Conservation (phyloP, 1,284 basidiomycete species). For the Leccinum pachyderme region DNA sequence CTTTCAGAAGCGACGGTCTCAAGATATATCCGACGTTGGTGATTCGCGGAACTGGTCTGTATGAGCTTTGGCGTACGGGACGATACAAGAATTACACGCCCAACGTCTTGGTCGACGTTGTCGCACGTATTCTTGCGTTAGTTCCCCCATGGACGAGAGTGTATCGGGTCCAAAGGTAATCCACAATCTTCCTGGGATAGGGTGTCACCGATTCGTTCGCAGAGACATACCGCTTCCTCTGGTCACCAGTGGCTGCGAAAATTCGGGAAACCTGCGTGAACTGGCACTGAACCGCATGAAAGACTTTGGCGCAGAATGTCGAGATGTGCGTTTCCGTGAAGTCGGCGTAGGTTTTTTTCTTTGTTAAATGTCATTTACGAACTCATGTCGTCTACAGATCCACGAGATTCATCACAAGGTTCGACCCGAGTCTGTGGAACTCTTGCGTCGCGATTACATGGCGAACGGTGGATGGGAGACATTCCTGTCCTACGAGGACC, state of each 20-base stretch:
- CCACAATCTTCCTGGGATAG: neutral
- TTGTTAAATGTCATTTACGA: neutral
- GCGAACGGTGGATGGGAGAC: constrained; percentile 99
- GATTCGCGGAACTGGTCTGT: constrained; percentile 95
- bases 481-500: constrained; percentile 98
- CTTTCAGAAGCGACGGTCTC: constrained; percentile 94
- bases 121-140: constrained; percentile 93
- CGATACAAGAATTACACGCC: constrained; percentile 99
- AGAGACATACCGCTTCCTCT: constrained; percentile 96
- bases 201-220: constrained; percentile 9
- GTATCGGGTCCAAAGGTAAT: constrained; percentile 91
- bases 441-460: constrained; percentile 94
- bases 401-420: constrained; percentile 99
- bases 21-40: constrained; percentile 99
- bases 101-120: constrained; percentile 95
- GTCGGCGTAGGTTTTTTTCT: constrained; percentile 73
- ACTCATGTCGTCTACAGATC: constrained; percentile 51
- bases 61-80: constrained; percentile 95
- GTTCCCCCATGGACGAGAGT: constrained; percentile 99
- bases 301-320: constrained; percentile 97
- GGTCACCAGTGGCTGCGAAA: constrained; percentile 96
- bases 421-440: constrained; percentile 92
- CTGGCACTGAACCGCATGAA: constrained; percentile 97
- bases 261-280: constrained; percentile 95
- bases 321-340: constrained; percentile 97